Evolutionary conservation across 805 yeast species (phyloP).

Genomic region (Grigorovia humatica): DNA sequence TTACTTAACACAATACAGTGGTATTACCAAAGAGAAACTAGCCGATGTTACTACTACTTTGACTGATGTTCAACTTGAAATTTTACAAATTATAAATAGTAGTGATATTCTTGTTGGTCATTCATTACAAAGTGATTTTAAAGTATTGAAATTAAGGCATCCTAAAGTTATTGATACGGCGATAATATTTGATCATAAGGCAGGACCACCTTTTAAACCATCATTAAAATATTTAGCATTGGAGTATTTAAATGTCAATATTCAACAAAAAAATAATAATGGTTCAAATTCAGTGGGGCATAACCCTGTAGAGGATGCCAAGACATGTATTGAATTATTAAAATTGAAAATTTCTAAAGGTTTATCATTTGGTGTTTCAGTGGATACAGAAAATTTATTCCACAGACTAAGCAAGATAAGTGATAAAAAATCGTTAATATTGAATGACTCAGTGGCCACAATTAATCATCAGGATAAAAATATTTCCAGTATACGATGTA

Average conservation of each 20-base stretch:
- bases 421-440: conserved; percentile 20
- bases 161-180: conserved; percentile 75
- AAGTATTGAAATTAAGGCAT: conserved; percentile 61
- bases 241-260: conserved; percentile 42
- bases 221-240: conserved; percentile 62
- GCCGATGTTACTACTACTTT: conserved; percentile 50
- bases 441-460: conserved; percentile 30
- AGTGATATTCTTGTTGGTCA: conserved; percentile 77
- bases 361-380: conserved; percentile 45
- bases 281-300: conserved; percentile 41
- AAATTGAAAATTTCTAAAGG: conserved; percentile 65
- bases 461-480: conserved; percentile 1
- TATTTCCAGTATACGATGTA: conserved; percentile 30
- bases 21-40: conserved; percentile 68
- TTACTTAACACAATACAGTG: conserved; percentile 76
- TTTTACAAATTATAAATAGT: conserved; percentile 40
- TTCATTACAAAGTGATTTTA: conserved; percentile 75
- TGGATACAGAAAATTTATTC: conserved; percentile 35
- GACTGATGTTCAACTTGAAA: conserved; percentile 52
- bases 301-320: conserved; percentile 78
- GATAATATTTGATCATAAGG: conserved; percentile 60
- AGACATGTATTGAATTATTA: conserved; percentile 67
- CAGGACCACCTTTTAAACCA: conserved; percentile 76
- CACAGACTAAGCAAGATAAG: conserved; percentile 28
- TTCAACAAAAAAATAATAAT: conserved; percentile 49